These are phyloP conservation scores for Lachnellula occidentalis DNA, from an alignment of 2,329 filamentous ascomycete genomes.

Conservation along the genomic window DNA sequence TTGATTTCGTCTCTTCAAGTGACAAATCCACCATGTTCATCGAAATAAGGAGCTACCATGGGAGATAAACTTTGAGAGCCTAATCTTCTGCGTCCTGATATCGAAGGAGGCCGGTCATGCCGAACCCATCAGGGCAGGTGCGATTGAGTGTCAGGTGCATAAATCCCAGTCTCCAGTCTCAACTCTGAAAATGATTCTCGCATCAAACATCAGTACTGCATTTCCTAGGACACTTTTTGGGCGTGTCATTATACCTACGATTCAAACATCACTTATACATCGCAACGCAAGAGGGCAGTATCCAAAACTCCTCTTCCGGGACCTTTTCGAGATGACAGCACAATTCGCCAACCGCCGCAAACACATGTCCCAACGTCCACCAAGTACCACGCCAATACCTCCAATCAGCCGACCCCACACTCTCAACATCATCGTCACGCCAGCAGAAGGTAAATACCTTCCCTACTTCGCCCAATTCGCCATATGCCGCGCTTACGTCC, in stretches of 20 bases:
- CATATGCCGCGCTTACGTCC: no score
- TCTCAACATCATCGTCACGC: no score
- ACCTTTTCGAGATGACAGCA: background rate
- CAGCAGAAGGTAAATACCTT: no score
- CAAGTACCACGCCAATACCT: background rate
- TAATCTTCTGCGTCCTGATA: no score
- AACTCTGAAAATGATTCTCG: background rate
- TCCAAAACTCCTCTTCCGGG: background rate
- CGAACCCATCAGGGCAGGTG: background rate
- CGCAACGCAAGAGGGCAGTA: background rate
- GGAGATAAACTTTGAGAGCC: no score
- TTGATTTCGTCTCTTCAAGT: no score
- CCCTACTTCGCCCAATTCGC: no score
- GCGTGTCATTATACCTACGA: background rate
- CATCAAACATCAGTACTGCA: background rate
- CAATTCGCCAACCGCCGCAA: background rate
- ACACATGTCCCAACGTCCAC: background rate
- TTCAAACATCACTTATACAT: background rate
- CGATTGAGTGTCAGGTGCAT: background rate
- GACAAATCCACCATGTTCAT: no score
- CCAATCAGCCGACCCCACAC: no score
- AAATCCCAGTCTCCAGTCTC: background rate
- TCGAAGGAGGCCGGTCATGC: background rate
- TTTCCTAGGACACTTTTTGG: background rate
- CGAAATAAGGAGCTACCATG: no score